Percentiles rank a stretch among this genome's conserved stretches.
phyloP scores from a whole-genome alignment of 106 monocot genomes.

The Dendrobium chrysotoxum region DNA sequence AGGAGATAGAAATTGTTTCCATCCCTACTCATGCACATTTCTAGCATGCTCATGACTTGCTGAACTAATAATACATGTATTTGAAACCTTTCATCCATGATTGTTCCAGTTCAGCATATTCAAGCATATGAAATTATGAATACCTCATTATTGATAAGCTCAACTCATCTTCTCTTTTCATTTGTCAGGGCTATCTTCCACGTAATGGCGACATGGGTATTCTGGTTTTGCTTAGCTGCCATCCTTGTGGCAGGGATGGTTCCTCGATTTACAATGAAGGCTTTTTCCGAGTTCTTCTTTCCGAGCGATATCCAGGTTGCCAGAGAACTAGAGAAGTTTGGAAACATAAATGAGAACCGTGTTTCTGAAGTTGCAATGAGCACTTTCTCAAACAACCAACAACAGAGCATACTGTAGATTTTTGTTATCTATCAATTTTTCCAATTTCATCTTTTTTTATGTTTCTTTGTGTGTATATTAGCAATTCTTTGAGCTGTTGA shows the following conservation, averaged over 20 bases:
- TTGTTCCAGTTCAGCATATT: too few species aligned
- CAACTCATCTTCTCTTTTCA: not conserved
- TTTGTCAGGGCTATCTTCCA: conserved; percentile 81
- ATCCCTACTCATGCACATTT: too few species aligned
- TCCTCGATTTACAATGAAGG: conserved; percentile 62
- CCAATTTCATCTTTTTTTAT: not conserved
- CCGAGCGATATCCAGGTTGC: conserved; percentile 80
- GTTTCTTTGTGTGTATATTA: not conserved
- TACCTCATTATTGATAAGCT: too few species aligned
- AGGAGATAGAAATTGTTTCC: too few species aligned
- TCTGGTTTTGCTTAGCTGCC: conserved; percentile 66
- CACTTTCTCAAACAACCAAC: conserved; percentile 8
- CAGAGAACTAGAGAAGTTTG: conserved; percentile 64
- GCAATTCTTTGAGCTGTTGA: not conserved
- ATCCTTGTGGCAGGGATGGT: conserved; percentile 51
- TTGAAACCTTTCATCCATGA: not conserved
- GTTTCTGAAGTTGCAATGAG: conserved; percentile 42
- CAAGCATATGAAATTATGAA: too few species aligned
- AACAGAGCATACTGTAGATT: not conserved
- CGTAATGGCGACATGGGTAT: conserved; percentile 50
- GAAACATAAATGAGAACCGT: not conserved
- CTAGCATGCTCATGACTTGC: not conserved
- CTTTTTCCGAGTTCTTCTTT: conserved; percentile 33
- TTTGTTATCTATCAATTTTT: not conserved
- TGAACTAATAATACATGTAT: not conserved